These are phyloP conservation scores for Testicularia cyperi DNA, from an alignment of 1,284 basidiomycete genomes.

Conservation along the genomic window DNA sequence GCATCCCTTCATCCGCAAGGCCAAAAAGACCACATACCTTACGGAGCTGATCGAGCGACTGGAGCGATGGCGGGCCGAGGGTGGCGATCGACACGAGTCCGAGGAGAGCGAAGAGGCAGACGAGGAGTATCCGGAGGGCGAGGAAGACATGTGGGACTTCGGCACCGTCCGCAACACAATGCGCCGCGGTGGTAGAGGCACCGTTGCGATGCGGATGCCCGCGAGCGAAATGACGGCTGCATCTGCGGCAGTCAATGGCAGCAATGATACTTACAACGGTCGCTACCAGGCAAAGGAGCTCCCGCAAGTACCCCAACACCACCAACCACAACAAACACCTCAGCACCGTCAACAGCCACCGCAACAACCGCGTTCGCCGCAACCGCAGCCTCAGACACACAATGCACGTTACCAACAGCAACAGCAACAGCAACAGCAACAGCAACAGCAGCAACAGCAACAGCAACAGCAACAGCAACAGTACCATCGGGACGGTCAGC, in stretches of 20 bases:
- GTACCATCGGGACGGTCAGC: background rate
- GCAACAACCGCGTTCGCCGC: background rate
- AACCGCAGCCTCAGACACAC: constrained; percentile 13
- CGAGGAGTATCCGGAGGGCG: constrained; percentile 41
- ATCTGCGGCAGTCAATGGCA: constrained; percentile 21
- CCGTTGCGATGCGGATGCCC: constrained; percentile 40
- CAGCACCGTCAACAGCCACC: constrained; percentile 13
- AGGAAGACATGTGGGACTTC: constrained; percentile 53
- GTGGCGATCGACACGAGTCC: constrained; percentile 60
- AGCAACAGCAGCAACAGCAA: constrained; percentile 8
- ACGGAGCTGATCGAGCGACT: constrained; percentile 93
- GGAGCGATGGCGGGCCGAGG: constrained; percentile 82
- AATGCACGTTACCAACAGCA: constrained; percentile 2
- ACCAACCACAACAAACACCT: constrained; percentile 9
- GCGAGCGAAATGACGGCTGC: constrained; percentile 39
- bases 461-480: constrained; percentile 6
- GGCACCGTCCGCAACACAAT: constrained; percentile 50
- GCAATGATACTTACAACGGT: constrained; percentile 9
- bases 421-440: constrained; percentile 8
- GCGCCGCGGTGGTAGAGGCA: constrained; percentile 32
- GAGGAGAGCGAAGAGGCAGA: constrained; percentile 43
- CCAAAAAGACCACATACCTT: constrained; percentile 88
- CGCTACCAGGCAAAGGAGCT: constrained; percentile 25
- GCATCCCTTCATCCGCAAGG: constrained; percentile 91
- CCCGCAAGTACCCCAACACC: constrained; percentile 19